These are phyloP conservation scores for Adansonia rubrostipa DNA, from an alignment of 441 rosid genomes.

Conservation along the genomic window DNA sequence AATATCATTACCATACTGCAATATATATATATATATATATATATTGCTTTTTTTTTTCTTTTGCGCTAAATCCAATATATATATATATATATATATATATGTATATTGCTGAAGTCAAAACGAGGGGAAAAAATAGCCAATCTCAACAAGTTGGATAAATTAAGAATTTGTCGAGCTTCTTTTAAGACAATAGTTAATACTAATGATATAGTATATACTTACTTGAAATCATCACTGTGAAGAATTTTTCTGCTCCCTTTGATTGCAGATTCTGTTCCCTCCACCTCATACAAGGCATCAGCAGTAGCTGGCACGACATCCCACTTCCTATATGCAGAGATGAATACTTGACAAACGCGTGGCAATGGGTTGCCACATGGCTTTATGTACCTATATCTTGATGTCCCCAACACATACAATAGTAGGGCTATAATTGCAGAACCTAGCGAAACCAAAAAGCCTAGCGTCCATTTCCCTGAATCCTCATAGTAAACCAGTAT, in stretches of 20 bases:
- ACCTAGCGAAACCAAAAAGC: constrained; percentile 67
- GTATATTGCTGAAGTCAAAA: no score
- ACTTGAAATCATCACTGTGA: constrained; percentile 65
- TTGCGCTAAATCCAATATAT: no score
- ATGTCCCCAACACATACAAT: constrained; percentile 49
- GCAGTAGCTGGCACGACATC: constrained; percentile 43
- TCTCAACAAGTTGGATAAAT: neutral
- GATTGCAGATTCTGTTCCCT: constrained; percentile 77
- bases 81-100: no score
- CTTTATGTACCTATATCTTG: constrained; percentile 55
- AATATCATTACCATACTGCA: no score
- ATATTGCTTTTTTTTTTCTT: no score
- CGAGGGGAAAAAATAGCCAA: no score
- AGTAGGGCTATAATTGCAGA: constrained; percentile 62
- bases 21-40: no score
- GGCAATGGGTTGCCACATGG: constrained; percentile 86
- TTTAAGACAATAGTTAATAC: no score
- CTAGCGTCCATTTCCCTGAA: constrained; percentile 75
- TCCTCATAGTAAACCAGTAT: constrained; percentile 82
- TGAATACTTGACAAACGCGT: constrained; percentile 78
- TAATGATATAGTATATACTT: constrained; percentile 25
- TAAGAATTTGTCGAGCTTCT: neutral
- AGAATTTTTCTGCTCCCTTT: constrained; percentile 90
- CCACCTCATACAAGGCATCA: constrained; percentile 59
- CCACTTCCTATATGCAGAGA: constrained; percentile 66